These are phyloP conservation scores for Exsudoporus frostii DNA, from an alignment of 768 basidiomycete genomes.

Conservation along the genomic window DNA sequence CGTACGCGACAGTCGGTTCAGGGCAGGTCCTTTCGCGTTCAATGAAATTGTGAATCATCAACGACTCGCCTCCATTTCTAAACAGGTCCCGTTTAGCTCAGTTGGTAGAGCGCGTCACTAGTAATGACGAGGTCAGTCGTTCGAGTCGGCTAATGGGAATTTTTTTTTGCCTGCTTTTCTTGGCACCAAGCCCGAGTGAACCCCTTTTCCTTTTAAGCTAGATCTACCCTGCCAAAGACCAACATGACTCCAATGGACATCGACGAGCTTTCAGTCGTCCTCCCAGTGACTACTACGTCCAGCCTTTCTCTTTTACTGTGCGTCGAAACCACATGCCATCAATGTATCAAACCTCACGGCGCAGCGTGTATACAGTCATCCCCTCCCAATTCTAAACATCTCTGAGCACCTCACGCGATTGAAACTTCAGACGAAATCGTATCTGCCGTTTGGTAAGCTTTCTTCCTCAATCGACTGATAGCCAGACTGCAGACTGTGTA, in stretches of 20 bases:
- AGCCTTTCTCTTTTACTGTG: constrained; percentile 75
- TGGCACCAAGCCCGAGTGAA: neutral
- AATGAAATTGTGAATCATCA: neutral
- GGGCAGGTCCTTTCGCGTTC: constrained; percentile 33
- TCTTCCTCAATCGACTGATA: neutral
- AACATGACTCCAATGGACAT: constrained; percentile 68
- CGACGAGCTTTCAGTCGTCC: constrained; percentile 71
- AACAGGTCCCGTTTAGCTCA: constrained; percentile 38
- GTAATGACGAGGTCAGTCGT: constrained; percentile 46
- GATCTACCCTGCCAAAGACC: neutral
- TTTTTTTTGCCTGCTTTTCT: constrained; percentile 12
- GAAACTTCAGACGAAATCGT: constrained; percentile 64
- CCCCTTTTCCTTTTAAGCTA: constrained; percentile 7
- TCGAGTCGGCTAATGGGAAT: constrained; percentile 42
- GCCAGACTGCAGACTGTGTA: neutral
- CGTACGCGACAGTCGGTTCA: constrained; percentile 21
- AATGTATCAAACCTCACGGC: constrained; percentile 11
- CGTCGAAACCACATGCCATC: constrained; percentile 24
- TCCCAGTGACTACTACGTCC: constrained; percentile 67
- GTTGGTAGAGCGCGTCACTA: constrained; percentile 51
- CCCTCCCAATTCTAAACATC: constrained; percentile 93
- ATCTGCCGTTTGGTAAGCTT: constrained; percentile 61
- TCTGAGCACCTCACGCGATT: constrained; percentile 92
- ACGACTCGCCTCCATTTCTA: neutral
- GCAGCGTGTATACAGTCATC: constrained; percentile 60